Percentiles rank a stretch among this genome's conserved stretches.
Conservation (phyloP, 352 stramenopile genomes). For the Elongisporangium anandrum region DNA sequence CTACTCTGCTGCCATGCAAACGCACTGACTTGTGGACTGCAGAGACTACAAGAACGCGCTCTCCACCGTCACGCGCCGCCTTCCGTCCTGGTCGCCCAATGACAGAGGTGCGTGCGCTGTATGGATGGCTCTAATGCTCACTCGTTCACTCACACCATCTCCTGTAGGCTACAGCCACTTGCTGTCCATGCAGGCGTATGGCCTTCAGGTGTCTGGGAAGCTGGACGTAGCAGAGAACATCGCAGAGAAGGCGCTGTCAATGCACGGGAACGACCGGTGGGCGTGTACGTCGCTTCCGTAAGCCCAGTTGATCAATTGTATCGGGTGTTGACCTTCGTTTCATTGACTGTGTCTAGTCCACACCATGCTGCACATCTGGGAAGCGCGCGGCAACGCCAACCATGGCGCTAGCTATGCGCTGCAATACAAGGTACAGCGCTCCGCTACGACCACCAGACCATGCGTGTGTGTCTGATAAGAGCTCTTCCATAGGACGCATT, state of each 20-base stretch:
- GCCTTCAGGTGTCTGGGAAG: slow-evolving; percentile 56
- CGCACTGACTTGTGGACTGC: background rate
- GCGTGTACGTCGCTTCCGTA: slow-evolving; percentile 52
- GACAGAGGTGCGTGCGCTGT: slow-evolving; percentile 36
- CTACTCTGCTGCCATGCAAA: background rate
- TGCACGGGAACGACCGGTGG: slow-evolving; percentile 83
- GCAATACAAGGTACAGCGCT: slow-evolving; percentile 45
- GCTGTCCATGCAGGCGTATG: slow-evolving; percentile 80
- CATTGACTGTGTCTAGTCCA: slow-evolving; percentile 38
- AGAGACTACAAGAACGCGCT: slow-evolving; percentile 80
- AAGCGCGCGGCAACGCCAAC: slow-evolving; percentile 78
- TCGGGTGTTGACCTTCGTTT: background rate
- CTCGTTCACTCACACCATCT: background rate
- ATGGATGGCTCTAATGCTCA: background rate
- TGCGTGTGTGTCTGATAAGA: background rate
- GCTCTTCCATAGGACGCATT: slow-evolving; percentile 41
- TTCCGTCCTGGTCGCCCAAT: slow-evolving; percentile 75
- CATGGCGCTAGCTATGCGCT: slow-evolving; percentile 82
- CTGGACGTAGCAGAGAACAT: slow-evolving; percentile 64
- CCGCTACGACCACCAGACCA: background rate
- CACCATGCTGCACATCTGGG: slow-evolving; percentile 70
- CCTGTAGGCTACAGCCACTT: slow-evolving; percentile 67
- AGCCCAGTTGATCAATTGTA: background rate
- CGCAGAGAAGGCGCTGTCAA: slow-evolving; percentile 75
- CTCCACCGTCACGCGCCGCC: slow-evolving; percentile 59